These are phyloP conservation scores for Aspergillus coremiiformis DNA, from an alignment of 495 filamentous ascomycete species.

Conservation along the genomic window DNA sequence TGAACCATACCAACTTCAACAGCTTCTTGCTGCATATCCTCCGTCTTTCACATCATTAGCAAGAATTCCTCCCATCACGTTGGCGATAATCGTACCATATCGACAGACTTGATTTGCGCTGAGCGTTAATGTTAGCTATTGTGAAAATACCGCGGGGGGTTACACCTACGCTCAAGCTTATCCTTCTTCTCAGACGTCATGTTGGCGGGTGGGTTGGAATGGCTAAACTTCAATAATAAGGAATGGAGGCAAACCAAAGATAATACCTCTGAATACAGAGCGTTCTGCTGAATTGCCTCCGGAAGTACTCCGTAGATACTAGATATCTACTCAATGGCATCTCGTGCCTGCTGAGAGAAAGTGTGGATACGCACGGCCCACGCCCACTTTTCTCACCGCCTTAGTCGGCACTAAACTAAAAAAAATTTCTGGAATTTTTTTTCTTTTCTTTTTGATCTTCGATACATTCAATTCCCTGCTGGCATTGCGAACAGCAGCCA, in stretches of 20 bases:
- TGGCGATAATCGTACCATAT: conserved; percentile 65
- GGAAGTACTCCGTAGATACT: too few relatives aligned
- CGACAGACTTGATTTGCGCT: conserved; percentile 95
- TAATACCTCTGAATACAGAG: neutral
- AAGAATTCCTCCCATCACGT: neutral
- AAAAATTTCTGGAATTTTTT: conserved; percentile 20
- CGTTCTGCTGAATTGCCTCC: neutral
- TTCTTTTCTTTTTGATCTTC: conserved; percentile 16
- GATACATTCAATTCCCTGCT: conserved; percentile 9
- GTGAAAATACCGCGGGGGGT: neutral
- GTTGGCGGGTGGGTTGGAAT: conserved; percentile 9
- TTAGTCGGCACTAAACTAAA: conserved; percentile 26
- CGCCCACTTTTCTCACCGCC: conserved; percentile 26
- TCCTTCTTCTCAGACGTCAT: conserved; percentile 56
- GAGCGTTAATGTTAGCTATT: conserved; percentile 26
- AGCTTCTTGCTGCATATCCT: conserved; percentile 93
- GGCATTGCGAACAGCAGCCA: conserved; percentile 5
- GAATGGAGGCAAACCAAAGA: neutral
- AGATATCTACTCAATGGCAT: too few relatives aligned
- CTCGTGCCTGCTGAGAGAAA: conserved; percentile 10
- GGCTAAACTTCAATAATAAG: neutral
- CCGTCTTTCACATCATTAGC: conserved; percentile 52
- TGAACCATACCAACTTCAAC: conserved; percentile 76
- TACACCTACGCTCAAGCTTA: conserved; percentile 59
- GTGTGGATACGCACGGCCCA: conserved; percentile 16